phyloP scores from a whole-genome alignment of 352 stramenopile species.

The Phytophthora tentaculata region DNA sequence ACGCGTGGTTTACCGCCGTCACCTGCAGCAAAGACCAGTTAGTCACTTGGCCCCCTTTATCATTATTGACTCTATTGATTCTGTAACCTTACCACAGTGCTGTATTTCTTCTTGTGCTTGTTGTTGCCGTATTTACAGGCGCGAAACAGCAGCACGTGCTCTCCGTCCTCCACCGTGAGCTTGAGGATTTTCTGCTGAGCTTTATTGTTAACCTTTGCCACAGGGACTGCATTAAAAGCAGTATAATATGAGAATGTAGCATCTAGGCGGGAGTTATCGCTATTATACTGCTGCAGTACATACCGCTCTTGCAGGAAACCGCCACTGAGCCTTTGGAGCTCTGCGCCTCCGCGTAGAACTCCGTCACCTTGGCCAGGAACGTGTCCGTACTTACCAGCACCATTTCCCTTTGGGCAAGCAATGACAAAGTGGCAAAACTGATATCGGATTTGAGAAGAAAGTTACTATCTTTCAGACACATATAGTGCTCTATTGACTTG shows the following conservation, averaged over 20 bases:
- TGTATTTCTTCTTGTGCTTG: conserved; percentile 89
- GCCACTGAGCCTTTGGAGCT: conserved; percentile 58
- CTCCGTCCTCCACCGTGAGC: conserved; percentile 46
- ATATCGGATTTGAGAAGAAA: conserved; percentile 22
- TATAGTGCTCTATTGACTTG: conserved; percentile 1
- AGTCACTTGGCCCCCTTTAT: conserved; percentile 12
- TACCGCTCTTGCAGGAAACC: conserved; percentile 76
- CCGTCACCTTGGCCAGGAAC: conserved; percentile 68
- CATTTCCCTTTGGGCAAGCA: conserved; percentile 35
- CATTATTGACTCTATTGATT: neutral
- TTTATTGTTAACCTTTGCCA: conserved; percentile 45
- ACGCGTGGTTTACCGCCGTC: conserved; percentile 56
- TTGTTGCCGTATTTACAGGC: conserved; percentile 87
- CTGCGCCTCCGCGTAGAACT: conserved; percentile 54
- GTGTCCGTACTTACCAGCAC: conserved; percentile 65
- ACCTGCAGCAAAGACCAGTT: conserved; percentile 44
- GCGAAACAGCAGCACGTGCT: conserved; percentile 76
- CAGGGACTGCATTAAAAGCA: conserved; percentile 34
- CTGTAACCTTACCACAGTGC: conserved; percentile 55
- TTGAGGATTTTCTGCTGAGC: conserved; percentile 46
- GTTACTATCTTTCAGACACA: conserved; percentile 29
- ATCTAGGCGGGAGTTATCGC: neutral
- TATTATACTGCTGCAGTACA: conserved; percentile 11
- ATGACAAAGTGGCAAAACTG: conserved; percentile 15
- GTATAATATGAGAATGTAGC: conserved; percentile 7